A percentile compares a stretch with the other conserved stretches of the same genome.
Conservation (phyloP, 2,329 filamentous ascomycete genomes). For the Xylariaceae sp. region DNA sequence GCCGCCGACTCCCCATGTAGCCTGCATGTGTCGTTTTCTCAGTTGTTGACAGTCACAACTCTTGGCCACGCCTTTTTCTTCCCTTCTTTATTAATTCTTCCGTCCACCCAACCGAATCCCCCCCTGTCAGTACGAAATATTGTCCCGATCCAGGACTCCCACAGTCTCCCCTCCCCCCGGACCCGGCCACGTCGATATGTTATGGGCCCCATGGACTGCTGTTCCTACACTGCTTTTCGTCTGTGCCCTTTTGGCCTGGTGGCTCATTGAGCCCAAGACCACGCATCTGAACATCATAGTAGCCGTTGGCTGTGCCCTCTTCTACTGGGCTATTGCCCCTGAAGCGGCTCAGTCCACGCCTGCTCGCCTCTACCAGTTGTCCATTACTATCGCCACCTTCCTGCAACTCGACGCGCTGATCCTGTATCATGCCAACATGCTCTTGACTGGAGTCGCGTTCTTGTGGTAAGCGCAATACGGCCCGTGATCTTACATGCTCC, state of each 20-base stretch:
- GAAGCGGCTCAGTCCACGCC: conserved; percentile 36
- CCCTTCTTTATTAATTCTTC: background rate
- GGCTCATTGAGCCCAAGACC: conserved; percentile 42
- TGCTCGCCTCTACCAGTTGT: conserved; percentile 33
- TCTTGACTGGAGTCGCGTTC: conserved; percentile 48
- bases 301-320: conserved; percentile 36
- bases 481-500: conserved; percentile 4
- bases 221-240: conserved; percentile 42
- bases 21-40: conserved; percentile 8
- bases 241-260: conserved; percentile 40
- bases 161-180: conserved; percentile 6
- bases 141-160: conserved; percentile 1
- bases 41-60: conserved; percentile 8
- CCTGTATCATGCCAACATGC: conserved; percentile 49
- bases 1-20: conserved; percentile 10
- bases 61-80: background rate
- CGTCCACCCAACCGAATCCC: conserved; percentile 2
- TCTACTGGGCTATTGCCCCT: conserved; percentile 40
- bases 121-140: conserved; percentile 1
- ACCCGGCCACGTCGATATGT: conserved; percentile 40
- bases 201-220: conserved; percentile 45
- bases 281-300: conserved; percentile 40
- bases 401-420: conserved; percentile 44
- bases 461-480: conserved; percentile 42
- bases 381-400: conserved; percentile 34